Evolutionary conservation across 768 basidiomycete species (phyloP), one percentile per base, ranked within the genome.

Genomic region (Clavulina sp.): DNA sequence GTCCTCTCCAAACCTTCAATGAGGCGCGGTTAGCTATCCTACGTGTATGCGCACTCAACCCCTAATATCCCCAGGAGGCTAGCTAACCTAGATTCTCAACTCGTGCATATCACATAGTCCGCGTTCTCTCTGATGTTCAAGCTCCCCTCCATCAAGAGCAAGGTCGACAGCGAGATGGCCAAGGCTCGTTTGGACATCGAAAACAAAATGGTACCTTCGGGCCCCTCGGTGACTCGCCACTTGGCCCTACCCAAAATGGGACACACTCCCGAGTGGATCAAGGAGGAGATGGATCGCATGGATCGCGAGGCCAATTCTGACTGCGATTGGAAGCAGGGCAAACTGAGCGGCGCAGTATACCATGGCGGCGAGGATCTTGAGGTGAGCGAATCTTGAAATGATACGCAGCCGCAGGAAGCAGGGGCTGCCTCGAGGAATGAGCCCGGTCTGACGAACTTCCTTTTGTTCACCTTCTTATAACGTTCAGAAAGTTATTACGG

Each of bases 301-400:
- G 84, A 89, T 63, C 61, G 58, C 24, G 76, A 77, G 53, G 61
- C 74, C 43, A 69, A 65, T 18, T 57, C 60, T 18, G 59, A 68
- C 36, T 65, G 70, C 1, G 67, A 77, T 51, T 91, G 82, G 78
- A 70, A 66, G 49, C 63, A 74, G 3, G 86, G 86, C 18, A 84
- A 84, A 62, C 63, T 91, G 13, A 84, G 81, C 41, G 88, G 87
- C 3, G 83, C 84, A 4, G 81, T 91, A 21, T 91, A 91, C 59
- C 87, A 60, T 50, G 58, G 58, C n/a, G 48, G 40, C 3, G 41
- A 58, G 21, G 58, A 57, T 33, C 43, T 58, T 16, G 44, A 58
- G 50, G 48, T 57, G 36, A 32, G 57, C 4, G 29, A n/a, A 23
- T 26, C 41, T 38, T 40, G 41, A 21, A 50, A 50, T n/a, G 51